Base-by-base conservation (phyloP, 164 flowering plant genomes). In the Cinnamomum chago region DNA sequence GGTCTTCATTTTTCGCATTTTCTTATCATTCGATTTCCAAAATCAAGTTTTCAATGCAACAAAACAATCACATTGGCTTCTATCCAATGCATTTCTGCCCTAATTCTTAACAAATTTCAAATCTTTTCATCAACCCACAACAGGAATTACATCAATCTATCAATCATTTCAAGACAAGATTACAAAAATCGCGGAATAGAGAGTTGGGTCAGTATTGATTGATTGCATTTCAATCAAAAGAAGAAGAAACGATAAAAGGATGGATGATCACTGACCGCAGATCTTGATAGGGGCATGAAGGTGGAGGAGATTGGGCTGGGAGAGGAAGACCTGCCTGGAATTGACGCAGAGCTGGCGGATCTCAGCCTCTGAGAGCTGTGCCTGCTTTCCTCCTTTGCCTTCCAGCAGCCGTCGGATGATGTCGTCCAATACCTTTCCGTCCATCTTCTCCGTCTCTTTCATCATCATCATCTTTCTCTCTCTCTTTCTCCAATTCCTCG, bases 201-300 rank as follows among this genome's bases (percentile, higher is more conserved):
- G 35, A 30, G 5, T 30, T 30, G 35, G 35, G 35, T 30, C 35
- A 30, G 5, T 52, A 52, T 55, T 14, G 60, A 55, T 15, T 14
- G 20, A 18, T 55, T 55, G n/a, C n/a, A 14, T 55, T 55, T 55
- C 60, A 13, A 55, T 55, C 1, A 13, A 15, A 55, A 17, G 3
- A 0, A 30, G 35, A 30, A 30, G 35, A 3, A 30, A 30, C 35
- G 6, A 3, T 70, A 27, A 64, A 62, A 70, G 30, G 68, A 18
- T 30, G 35, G 35, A 30, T 30, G 35, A 30, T 30, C 35, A 30
- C 62, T 7, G 74, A 86, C 89, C 89, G 72, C 89, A 85, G 78
- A 87, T 87, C 85, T 85, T 85, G 68, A 87, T 85, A 20, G 88
- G 89, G 10, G 89, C 86, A 78, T 82, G 85, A 20, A 87, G 84